Evolutionary conservation across 83 land plant genomes (phyloP), one percentile per base, ranked within the genome.

Genomic region (Diphasiastrum complanatum): DNA sequence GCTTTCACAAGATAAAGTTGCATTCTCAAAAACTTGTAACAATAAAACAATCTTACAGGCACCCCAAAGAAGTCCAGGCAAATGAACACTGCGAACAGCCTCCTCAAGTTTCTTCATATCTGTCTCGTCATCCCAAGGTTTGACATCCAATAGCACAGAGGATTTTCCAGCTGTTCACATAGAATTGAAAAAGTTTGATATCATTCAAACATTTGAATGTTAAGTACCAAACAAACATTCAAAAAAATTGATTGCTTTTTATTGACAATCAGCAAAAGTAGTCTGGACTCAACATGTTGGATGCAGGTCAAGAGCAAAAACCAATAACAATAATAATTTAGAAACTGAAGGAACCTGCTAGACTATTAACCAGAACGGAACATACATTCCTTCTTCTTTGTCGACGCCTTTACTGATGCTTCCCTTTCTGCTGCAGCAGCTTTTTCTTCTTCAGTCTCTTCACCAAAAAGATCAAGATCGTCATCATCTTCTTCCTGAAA

Each of bases 61-160:
- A 8, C 85, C 85, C 85, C 85, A 81, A 5, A 67, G 14, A 37
- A 83, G 48, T 30, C 85, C 86, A 3, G 65, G 75, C 78, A 70
- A 69, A 12, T 78, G 29, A 19, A 83, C 45, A 28, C 64, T 77
- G 2, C 96, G 69, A 10, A 91, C 96, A n/a, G 85, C 70, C 56
- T 82, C 87, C 69, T 91, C 97, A 38, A 91, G 84, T 74, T 80
- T 81, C 47, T 76, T 46, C 96, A 88, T 88, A 71, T 91, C 91
- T 50, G 91, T 88, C 43, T 88, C 96, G 67, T 87, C 96, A 71
- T 85, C 91, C 97, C 97, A 88, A 24, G 97, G 97, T 61, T 88
- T 91, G 25, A 91, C 81, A 62, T 91, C 95, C 79, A 91, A n/a
- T 28, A 84, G 69, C 33, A 87, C 83, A 5, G 95, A 91, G 0